Conservation (phyloP, 345 rosid species). For the Bretschneidera sinensis region DNA sequence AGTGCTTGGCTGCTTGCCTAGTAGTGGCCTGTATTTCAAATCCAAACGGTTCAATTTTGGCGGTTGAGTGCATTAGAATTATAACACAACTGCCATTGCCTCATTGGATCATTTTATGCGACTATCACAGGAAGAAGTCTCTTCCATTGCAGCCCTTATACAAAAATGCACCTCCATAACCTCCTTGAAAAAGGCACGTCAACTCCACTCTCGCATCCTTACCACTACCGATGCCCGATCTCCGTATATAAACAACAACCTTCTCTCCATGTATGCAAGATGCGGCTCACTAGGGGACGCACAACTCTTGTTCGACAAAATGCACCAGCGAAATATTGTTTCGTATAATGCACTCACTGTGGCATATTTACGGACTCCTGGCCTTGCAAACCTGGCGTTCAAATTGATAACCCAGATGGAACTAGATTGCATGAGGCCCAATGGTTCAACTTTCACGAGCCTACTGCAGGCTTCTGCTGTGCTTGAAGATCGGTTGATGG, state of each 20-base stretch:
- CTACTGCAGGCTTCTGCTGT: slow-evolving; percentile 54
- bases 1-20: not conserved
- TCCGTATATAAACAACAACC: slow-evolving; percentile 58
- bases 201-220: slow-evolving; percentile 58
- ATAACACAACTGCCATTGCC: not conserved
- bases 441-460: slow-evolving; percentile 65
- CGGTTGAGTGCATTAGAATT: not conserved
- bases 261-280: slow-evolving; percentile 59
- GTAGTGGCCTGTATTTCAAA: no score
- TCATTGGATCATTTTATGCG: slow-evolving; percentile 36
- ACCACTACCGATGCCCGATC: slow-evolving; percentile 30
- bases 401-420: slow-evolving; percentile 34
- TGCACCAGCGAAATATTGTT: slow-evolving; percentile 59
- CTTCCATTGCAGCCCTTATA: slow-evolving; percentile 30
- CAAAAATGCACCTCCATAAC: slow-evolving; percentile 47
- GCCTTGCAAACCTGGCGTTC: slow-evolving; percentile 27
- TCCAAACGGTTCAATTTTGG: no score
- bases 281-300: slow-evolving; percentile 32
- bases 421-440: slow-evolving; percentile 45
- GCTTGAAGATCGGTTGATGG: slow-evolving; percentile 44
- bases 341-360: slow-evolving; percentile 59
- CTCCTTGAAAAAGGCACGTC: slow-evolving; percentile 42
- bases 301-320: slow-evolving; percentile 64
- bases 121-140: slow-evolving; percentile 26
- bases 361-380: slow-evolving; percentile 51